These are phyloP conservation scores for Hypoxylon sp. DNA, from an alignment of 2,329 filamentous ascomycete species.

Conservation along the genomic window DNA sequence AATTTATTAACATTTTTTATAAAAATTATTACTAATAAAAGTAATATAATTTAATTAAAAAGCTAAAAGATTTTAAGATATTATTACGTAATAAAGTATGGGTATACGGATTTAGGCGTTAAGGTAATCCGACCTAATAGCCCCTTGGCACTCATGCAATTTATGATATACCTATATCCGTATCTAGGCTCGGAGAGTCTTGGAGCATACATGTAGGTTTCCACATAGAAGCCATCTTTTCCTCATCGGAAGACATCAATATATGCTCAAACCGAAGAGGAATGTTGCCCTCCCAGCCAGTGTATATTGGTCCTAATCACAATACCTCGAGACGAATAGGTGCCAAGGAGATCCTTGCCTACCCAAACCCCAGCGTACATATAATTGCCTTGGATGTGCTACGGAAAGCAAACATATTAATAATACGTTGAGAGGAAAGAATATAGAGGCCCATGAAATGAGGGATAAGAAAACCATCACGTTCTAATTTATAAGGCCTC, in stretches of 20 bases:
- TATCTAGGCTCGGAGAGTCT: constrained; percentile 9
- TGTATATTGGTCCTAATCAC: not conserved
- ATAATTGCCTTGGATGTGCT: constrained; percentile 23
- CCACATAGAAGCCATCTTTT: constrained; percentile 34
- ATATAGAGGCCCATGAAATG: too few relatives aligned
- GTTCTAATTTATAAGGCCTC: too few relatives aligned
- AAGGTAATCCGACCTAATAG: too few relatives aligned
- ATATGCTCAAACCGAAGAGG: constrained; percentile 29
- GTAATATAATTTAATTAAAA: too few relatives aligned
- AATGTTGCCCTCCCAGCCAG: constrained; percentile 24
- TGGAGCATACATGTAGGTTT: constrained; percentile 8
- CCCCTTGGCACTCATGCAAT: constrained; percentile 15
- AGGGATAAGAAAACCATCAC: too few relatives aligned
- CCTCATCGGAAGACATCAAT: constrained; percentile 31
- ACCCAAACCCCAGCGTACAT: constrained; percentile 12
- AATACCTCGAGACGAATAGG: constrained; percentile 22
- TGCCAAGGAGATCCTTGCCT: constrained; percentile 3
- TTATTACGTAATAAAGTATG: too few relatives aligned
- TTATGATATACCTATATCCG: not conserved
- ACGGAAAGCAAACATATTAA: too few relatives aligned
- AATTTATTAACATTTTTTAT: too few relatives aligned
- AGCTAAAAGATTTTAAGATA: too few relatives aligned
- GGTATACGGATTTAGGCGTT: too few relatives aligned
- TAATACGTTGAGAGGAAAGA: too few relatives aligned
- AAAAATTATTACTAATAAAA: too few relatives aligned